Evolutionary conservation across 495 filamentous ascomycete genomes (phyloP).

Genomic region (Podospora australis): DNA sequence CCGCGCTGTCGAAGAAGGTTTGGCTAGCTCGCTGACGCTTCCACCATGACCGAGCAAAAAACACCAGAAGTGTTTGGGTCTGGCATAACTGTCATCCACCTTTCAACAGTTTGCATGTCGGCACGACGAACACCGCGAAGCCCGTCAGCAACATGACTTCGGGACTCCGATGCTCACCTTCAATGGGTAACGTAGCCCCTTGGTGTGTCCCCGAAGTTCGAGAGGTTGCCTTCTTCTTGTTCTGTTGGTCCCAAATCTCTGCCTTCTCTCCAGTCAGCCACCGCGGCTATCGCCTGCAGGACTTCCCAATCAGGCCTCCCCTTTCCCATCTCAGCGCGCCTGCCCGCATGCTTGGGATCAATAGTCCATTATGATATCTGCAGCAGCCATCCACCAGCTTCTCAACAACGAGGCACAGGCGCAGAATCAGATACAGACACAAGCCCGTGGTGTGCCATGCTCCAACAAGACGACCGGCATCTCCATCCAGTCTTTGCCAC

Average conservation of each 20-base stretch:
- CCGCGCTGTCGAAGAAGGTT: too few relatives aligned
- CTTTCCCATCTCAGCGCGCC: background rate
- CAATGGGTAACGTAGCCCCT: too few relatives aligned
- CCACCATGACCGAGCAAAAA: too few relatives aligned
- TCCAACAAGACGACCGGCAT: background rate
- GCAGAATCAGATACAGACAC: background rate
- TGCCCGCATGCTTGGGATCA: background rate
- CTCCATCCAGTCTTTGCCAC: background rate
- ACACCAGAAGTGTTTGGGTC: too few relatives aligned
- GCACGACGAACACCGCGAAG: background rate
- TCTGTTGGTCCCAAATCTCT: background rate
- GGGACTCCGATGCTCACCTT: background rate
- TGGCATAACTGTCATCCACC: too few relatives aligned
- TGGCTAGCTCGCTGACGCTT: too few relatives aligned
- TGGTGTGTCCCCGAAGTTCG: too few relatives aligned
- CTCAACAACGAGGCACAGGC: background rate
- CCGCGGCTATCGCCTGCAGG: background rate
- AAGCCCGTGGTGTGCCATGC: background rate
- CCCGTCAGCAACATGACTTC: background rate
- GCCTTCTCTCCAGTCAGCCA: background rate
- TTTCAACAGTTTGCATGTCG: too few relatives aligned
- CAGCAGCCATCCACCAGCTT: background rate
- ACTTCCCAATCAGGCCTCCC: background rate
- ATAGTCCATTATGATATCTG: background rate
- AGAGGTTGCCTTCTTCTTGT: background rate